phyloP scores from a whole-genome alignment of 73 alveolate genomes.

The Urostyla sp. region DNA sequence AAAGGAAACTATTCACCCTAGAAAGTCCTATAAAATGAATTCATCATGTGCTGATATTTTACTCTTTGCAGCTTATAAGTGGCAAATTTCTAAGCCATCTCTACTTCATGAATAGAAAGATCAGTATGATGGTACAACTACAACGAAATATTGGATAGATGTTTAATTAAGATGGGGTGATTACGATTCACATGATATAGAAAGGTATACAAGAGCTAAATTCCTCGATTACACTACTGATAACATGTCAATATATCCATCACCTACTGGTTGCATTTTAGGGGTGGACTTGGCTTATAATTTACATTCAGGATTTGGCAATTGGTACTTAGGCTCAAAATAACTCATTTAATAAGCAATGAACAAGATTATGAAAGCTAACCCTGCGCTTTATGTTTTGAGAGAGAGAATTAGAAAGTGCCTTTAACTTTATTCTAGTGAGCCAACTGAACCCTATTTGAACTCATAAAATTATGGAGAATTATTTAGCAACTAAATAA shows the following conservation, averaged over 20 bases:
- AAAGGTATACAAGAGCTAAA: constrained; percentile 99
- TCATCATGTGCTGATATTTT: constrained; percentile 99
- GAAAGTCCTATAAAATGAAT: constrained; percentile 99
- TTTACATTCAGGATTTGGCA: constrained; percentile 99
- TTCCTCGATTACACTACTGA: constrained; percentile 99
- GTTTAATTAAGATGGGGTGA: constrained; percentile 99
- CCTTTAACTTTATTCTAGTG: constrained; percentile 98
- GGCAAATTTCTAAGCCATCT: constrained; percentile 99
- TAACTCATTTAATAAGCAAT: constrained; percentile 96
- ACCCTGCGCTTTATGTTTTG: constrained; percentile 99
- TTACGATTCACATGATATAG: constrained; percentile 99
- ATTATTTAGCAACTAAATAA: constrained; percentile 97
- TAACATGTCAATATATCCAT: constrained; percentile 98
- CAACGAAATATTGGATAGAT: constrained; percentile 99
- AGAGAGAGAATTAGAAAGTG: constrained; percentile 99
- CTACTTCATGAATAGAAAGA: constrained; percentile 97
- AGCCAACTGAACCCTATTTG: constrained; percentile 99
- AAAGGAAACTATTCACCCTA: constrained; percentile 99
- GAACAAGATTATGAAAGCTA: constrained; percentile 99
- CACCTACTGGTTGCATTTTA: constrained; percentile 98
- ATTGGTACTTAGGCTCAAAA: constrained; percentile 98
- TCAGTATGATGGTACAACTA: constrained; percentile 96
- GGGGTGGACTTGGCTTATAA: constrained; percentile 99
- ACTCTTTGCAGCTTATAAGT: constrained; percentile 98
- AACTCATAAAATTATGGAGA: constrained; percentile 98